Evolutionary conservation across 345 rosid genomes (phyloP).

Genomic region (Brassica cretica): DNA sequence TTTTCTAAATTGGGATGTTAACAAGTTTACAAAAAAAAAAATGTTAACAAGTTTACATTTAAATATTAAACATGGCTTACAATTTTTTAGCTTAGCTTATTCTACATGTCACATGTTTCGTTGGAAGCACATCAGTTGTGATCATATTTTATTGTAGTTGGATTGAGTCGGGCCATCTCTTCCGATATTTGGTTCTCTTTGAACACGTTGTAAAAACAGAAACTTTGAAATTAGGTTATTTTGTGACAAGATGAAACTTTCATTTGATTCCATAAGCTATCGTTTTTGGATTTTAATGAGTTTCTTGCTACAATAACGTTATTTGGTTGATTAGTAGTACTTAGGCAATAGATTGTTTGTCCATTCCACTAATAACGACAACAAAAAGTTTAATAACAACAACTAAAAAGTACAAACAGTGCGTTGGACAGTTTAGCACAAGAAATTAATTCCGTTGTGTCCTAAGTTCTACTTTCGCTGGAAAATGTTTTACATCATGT

Average conservation of each 20-base stretch:
- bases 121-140: background rate
- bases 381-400: background rate
- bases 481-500: too few species aligned
- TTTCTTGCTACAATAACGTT: background rate
- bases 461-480: too few species aligned
- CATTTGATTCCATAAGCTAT: background rate
- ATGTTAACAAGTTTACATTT: background rate
- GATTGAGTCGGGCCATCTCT: background rate
- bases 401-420: background rate
- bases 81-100: background rate
- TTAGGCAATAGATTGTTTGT: background rate
- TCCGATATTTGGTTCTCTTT: background rate
- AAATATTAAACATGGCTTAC: background rate
- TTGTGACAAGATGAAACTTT: background rate
- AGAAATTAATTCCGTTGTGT: too few species aligned
- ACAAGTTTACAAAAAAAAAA: background rate
- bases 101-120: slow-evolving; percentile 3
- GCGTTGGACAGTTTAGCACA: too few species aligned
- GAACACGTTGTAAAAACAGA: background rate
- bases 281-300: background rate
- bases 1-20: background rate
- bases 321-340: background rate
- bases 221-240: background rate
- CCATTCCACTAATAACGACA: background rate
- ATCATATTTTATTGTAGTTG: background rate